Evolutionary conservation across 805 yeast species (phyloP).

Genomic region (Yarrowia deformans): DNA sequence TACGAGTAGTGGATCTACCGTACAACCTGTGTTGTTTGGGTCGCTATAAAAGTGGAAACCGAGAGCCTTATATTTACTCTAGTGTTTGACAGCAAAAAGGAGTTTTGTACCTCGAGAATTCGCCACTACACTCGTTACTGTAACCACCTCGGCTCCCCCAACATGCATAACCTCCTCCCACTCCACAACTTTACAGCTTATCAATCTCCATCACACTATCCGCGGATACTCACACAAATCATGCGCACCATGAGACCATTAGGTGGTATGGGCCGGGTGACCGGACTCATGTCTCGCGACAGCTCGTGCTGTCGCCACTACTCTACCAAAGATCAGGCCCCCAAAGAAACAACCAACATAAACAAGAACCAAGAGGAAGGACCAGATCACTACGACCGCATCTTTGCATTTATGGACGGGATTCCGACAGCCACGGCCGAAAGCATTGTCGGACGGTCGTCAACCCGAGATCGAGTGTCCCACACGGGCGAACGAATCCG

Average conservation of each 20-base stretch:
- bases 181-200: constrained; percentile 18
- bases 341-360: not conserved
- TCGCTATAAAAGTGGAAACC: too few relatives aligned
- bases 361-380: not conserved
- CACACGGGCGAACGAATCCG: constrained; percentile 24
- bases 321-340: not conserved
- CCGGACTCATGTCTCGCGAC: not conserved
- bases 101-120: too few relatives aligned
- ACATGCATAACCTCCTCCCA: not conserved
- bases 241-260: constrained; percentile 23
- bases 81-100: too few relatives aligned
- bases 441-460: constrained; percentile 28
- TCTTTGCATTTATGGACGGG: constrained; percentile 32
- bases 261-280: not conserved
- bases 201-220: not conserved
- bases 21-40: too few relatives aligned
- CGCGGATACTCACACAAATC: not conserved
- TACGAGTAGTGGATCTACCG: too few relatives aligned
- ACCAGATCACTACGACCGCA: constrained; percentile 22
- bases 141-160: not conserved
- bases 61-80: too few relatives aligned
- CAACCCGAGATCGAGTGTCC: constrained; percentile 29
- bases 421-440: constrained; percentile 23
- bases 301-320: not conserved
- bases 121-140: too few relatives aligned